phyloP scores from a whole-genome alignment of 2,329 filamentous ascomycete species.

The Arthroderma sp. region DNA sequence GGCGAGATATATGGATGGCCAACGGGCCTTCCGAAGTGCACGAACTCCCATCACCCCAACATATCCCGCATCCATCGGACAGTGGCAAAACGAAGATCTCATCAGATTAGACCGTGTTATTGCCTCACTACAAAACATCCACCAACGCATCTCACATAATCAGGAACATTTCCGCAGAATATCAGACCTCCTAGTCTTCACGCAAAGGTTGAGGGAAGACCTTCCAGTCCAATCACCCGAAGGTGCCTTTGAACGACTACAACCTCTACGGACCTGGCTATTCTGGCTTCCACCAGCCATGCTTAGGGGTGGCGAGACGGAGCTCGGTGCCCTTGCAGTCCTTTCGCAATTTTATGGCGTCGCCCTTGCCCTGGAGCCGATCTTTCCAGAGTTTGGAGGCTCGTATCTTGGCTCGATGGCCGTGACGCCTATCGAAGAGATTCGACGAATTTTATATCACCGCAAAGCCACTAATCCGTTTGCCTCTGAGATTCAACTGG shows the following conservation, averaged over 20 bases:
- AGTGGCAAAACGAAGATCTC: constrained; percentile 50
- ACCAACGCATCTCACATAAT: constrained; percentile 54
- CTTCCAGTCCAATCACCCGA: constrained; percentile 57
- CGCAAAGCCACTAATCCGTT: constrained; percentile 49
- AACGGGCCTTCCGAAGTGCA: constrained; percentile 24
- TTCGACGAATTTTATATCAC: constrained; percentile 59
- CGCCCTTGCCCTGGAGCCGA: constrained; percentile 72
- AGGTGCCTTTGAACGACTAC: constrained; percentile 80
- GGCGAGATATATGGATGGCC: constrained; percentile 29
- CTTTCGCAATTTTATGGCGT: constrained; percentile 87
- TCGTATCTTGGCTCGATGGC: constrained; percentile 76
- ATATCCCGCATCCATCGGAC: constrained; percentile 15
- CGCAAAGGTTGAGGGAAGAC: constrained; percentile 59
- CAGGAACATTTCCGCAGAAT: constrained; percentile 57
- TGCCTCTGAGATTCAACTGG: constrained; percentile 47
- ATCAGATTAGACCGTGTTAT: constrained; percentile 55
- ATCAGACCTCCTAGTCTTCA: constrained; percentile 56
- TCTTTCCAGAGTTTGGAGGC: constrained; percentile 83
- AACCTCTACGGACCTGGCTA: constrained; percentile 78
- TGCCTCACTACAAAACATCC: constrained; percentile 44
- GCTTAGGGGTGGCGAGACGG: constrained; percentile 61
- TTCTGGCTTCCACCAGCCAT: constrained; percentile 89
- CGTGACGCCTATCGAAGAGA: constrained; percentile 71
- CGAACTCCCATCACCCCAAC: constrained; percentile 22
- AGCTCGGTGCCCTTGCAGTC: constrained; percentile 65